Conservation (phyloP, 306 rosid species). For the Hippophae gyantsensis region DNA sequence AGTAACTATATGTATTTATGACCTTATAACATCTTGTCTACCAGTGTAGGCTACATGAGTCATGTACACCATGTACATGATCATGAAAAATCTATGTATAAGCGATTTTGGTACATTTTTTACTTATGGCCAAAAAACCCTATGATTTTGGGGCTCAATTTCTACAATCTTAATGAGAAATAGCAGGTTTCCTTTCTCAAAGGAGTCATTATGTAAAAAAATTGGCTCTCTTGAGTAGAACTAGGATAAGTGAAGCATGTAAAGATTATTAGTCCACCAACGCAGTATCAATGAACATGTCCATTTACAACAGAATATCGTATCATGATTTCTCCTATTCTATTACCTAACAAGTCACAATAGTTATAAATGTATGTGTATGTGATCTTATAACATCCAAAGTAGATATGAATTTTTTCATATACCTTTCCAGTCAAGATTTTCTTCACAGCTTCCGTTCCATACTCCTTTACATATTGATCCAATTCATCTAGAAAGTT, state of each 20-base stretch:
- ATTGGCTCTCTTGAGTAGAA: constrained; percentile 12
- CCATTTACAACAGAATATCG: not conserved
- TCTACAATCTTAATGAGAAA: not conserved
- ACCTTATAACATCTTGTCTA: too few relatives aligned
- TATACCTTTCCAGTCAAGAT: constrained; percentile 39
- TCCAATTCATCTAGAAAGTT: constrained; percentile 31
- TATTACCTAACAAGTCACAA: not conserved
- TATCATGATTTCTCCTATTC: not conserved
- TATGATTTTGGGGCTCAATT: too few relatives aligned
- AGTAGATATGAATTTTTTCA: not conserved
- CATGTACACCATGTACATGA: too few relatives aligned
- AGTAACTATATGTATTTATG: too few relatives aligned
- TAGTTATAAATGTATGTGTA: not conserved
- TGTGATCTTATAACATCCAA: not conserved
- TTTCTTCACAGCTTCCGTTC: constrained; percentile 39
- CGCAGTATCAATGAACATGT: too few relatives aligned
- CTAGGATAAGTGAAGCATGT: constrained; percentile 13
- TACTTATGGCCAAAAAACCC: too few relatives aligned
- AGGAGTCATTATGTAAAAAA: not conserved
- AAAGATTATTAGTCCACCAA: not conserved
- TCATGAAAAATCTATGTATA: too few relatives aligned
- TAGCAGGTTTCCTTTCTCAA: not conserved
- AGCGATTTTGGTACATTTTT: too few relatives aligned
- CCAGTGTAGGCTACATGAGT: too few relatives aligned
- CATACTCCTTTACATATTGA: constrained; percentile 32